Evolutionary conservation across 139 green algal species (phyloP).

Genomic region (Chlorella sp.): DNA sequence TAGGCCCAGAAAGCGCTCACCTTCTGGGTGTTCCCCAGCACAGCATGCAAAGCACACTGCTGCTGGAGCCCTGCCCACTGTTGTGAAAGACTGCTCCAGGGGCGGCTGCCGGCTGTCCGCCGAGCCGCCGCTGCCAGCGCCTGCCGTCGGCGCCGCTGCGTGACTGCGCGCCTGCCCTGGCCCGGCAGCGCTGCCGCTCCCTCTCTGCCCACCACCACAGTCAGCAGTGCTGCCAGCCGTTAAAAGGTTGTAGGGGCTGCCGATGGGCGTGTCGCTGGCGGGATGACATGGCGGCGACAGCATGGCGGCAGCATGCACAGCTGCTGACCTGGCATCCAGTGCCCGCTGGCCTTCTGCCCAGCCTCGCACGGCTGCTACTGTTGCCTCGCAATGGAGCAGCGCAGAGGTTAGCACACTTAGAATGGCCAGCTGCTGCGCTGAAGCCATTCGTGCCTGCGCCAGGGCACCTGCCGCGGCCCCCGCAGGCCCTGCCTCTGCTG

Average conservation of each 20-base stretch:
- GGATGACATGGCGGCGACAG: neutral
- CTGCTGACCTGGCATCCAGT: neutral
- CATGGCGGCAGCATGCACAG: neutral
- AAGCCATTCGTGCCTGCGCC: neutral
- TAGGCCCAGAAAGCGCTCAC: neutral
- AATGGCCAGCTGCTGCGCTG: neutral
- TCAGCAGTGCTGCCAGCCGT: neutral
- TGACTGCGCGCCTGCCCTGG: neutral
- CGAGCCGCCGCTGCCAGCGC: neutral
- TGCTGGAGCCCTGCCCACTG: neutral
- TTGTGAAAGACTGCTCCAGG: neutral
- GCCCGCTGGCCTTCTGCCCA: neutral
- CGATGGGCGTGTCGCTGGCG: neutral
- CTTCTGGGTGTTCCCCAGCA: neutral
- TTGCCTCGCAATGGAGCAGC: neutral
- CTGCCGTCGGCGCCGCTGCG: neutral
- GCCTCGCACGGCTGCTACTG: neutral
- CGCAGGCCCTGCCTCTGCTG: neutral
- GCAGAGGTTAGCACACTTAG: neutral
- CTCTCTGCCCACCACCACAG: neutral
- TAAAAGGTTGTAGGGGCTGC: neutral
- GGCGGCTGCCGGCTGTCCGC: neutral
- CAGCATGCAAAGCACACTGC: slow-evolving; percentile 23
- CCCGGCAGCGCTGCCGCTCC: neutral
- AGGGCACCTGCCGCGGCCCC: neutral